phyloP scores from a whole-genome alignment of 2,329 filamentous ascomycete species.

The Fusarium luffae region DNA sequence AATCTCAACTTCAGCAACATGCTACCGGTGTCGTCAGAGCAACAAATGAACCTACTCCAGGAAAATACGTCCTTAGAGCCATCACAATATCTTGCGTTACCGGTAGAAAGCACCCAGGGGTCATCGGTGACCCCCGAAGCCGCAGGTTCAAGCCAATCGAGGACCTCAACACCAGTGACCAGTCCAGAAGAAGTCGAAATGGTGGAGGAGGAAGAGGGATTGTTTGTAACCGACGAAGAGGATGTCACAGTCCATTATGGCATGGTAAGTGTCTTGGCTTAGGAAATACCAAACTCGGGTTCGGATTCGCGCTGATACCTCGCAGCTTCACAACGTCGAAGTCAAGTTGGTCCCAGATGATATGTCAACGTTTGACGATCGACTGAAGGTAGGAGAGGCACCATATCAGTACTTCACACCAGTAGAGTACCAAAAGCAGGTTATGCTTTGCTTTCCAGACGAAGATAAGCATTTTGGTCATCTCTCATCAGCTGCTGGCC shows the following conservation, averaged over 20 bases:
- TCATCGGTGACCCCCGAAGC: not conserved
- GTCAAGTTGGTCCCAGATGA: conserved; percentile 9
- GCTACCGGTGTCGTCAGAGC: not conserved
- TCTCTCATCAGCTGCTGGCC: not conserved
- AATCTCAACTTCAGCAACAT: not conserved
- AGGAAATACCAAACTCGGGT: rapidly evolving
- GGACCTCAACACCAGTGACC: not conserved
- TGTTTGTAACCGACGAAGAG: not conserved
- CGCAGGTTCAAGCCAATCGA: not conserved
- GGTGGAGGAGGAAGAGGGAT: not conserved
- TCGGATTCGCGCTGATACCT: not conserved
- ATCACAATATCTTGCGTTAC: not conserved
- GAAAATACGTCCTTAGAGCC: rapidly evolving
- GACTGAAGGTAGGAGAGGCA: not conserved
- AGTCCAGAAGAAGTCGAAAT: rapidly evolving
- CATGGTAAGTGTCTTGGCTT: not conserved
- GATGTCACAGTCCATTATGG: not conserved
- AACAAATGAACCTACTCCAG: rapidly evolving
- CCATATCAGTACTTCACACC: not conserved
- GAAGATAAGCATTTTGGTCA: not conserved
- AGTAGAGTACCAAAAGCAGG: not conserved
- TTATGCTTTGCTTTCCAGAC: conserved; percentile 10
- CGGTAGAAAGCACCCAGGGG: not conserved
- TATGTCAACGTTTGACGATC: not conserved
- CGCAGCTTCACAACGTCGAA: conserved; percentile 14